Evolutionary conservation across 2,329 filamentous ascomycete genomes (phyloP).

Genomic region (Anisogramma anomala): DNA sequence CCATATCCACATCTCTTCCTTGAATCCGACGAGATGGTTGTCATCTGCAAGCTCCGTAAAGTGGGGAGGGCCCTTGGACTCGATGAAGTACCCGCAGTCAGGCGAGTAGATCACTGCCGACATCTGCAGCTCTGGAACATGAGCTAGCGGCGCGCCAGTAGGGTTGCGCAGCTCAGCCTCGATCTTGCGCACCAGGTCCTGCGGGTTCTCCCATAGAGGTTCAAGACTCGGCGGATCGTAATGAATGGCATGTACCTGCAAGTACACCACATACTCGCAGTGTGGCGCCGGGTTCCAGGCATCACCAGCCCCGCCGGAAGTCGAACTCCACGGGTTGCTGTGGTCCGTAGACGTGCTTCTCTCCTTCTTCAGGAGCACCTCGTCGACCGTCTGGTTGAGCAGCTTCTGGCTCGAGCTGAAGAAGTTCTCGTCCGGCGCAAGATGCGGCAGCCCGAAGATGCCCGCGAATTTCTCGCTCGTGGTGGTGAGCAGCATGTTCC

Average conservation of each 20-base stretch:
- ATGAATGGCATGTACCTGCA: conserved; percentile 56
- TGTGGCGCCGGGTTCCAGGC: conserved; percentile 52
- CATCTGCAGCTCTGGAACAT: conserved; percentile 47
- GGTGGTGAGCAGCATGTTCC: conserved; percentile 70
- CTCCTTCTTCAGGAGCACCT: conserved; percentile 55
- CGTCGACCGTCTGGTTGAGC: conserved; percentile 60
- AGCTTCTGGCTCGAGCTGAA: conserved; percentile 49
- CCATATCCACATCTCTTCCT: conserved; percentile 47
- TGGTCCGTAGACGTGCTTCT: conserved; percentile 42
- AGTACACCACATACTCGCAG: conserved; percentile 81
- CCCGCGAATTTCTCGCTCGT: conserved; percentile 93
- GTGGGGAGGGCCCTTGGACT: conserved; percentile 50
- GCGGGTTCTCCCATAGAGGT: conserved; percentile 23
- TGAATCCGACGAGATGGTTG: conserved; percentile 47
- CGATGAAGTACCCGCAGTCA: conserved; percentile 55
- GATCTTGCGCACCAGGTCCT: conserved; percentile 38
- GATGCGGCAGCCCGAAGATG: conserved; percentile 77
- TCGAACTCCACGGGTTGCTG: conserved; percentile 66
- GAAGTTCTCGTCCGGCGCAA: conserved; percentile 50
- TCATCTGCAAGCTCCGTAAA: conserved; percentile 38
- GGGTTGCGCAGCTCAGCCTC: conserved; percentile 53
- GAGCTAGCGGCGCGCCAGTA: conserved; percentile 43
- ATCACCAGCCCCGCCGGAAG: conserved; percentile 49
- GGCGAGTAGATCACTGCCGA: conserved; percentile 56
- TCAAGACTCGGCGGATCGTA: conserved; percentile 17